These are phyloP conservation scores for Vickermania spadyakhi DNA, from an alignment of 208 protist genomes.

Conservation along the genomic window DNA sequence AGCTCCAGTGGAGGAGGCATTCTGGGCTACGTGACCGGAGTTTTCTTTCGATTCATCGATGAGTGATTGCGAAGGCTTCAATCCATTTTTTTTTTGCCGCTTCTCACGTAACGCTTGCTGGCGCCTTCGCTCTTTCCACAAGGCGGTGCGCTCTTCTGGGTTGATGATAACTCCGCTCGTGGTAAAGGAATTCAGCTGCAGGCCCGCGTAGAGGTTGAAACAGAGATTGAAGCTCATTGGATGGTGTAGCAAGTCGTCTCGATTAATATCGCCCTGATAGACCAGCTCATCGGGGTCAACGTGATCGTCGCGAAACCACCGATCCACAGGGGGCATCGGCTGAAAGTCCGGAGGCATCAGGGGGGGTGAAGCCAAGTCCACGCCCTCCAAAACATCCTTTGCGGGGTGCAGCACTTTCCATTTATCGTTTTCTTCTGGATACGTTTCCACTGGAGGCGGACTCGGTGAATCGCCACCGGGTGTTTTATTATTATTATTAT, in stretches of 20 bases:
- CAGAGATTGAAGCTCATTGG: neutral
- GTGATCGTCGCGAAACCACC: neutral
- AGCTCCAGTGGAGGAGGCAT: neutral
- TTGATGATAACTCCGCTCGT: neutral
- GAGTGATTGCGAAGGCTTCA: neutral
- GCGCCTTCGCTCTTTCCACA: neutral
- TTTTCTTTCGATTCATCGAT: neutral
- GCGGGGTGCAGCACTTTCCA: too few relatives aligned
- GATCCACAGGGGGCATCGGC: neutral
- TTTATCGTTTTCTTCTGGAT: too few relatives aligned
- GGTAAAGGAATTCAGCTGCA: neutral
- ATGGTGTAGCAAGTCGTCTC: neutral
- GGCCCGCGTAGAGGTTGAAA: neutral
- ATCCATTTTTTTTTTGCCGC: too few relatives aligned
- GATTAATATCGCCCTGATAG: neutral
- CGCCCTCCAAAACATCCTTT: too few relatives aligned
- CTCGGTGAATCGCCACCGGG: too few relatives aligned
- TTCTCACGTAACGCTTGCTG: neutral
- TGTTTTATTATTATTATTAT: too few relatives aligned
- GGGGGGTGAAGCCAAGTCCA: neutral
- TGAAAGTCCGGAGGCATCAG: neutral
- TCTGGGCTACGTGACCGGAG: neutral
- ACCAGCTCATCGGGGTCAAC: neutral
- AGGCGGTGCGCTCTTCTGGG: neutral
- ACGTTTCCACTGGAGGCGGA: too few relatives aligned